Evolutionary conservation across 2,329 filamentous ascomycete species (phyloP), one percentile per base, ranked within the genome.

Genomic region (Sporothrix humicola): DNA sequence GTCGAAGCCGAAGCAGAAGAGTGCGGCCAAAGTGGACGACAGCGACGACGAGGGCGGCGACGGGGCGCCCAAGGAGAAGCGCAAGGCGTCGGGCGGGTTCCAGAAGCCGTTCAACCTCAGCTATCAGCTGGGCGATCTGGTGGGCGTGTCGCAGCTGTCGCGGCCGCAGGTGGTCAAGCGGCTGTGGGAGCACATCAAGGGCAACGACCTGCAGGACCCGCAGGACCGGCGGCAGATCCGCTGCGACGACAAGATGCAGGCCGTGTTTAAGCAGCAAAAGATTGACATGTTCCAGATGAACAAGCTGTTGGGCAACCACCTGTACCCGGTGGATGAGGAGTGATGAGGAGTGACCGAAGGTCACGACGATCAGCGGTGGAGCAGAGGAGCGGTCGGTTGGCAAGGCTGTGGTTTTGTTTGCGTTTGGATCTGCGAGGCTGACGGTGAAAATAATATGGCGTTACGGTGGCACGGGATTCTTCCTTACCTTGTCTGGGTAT

Each of bases 271-370:
- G 82, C 89, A 92, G 79, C 90, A 94, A 79, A 93, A 89, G 79
- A 92, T 99, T 69, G 94, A 98, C 83, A 99, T 99, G 96, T 99
- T 99, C 82, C 95, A 94, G 77, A 98, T 99, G 95, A 98, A 97
- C 86, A 98, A 98, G 85, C 89, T 97, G 17, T 89, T 98, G 12
- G 94, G 93, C 76, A 91, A 92, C 80, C 95, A 98, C 79, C 86
- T 98, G 54, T 98, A 97, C 80, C 93, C 92, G 2, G 87, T 93
- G 66, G 94, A 95, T 71, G 94, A 96, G 81, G 90, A 77, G 58
- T 75, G 61, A 12, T 46, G 37, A 17, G 8, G 46, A 46, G n/a
- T 52, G 31, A 37, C 31, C 31, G 31, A 37, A 37, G 31, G 31
- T 37, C 31, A 37, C 31, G 31, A 37, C 31, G 31, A 37, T 37